Evolutionary conservation across 179 eudicot genomes (phyloP), one percentile per base, ranked within the genome.

Genomic region (Nepenthes alata): DNA sequence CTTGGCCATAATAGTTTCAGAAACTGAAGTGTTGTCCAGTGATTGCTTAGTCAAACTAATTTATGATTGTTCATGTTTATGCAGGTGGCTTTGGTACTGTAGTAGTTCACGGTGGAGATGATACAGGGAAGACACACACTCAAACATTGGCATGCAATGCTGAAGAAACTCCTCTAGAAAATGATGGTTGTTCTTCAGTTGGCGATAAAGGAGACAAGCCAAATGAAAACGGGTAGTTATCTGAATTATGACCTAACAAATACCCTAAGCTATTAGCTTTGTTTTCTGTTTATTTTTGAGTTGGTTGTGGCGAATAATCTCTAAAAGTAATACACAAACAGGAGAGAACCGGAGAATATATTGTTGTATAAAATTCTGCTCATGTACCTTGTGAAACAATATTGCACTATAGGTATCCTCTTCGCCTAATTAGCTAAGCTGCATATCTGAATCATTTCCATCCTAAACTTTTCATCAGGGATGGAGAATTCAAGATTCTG

Each of bases 51-150:
- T 14, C n/a, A 9, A 39, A 52, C 37, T 15, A 35, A 41, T 60
- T 35, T 34, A 47, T 55, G 59, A 35, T 62, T 60, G 67, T 47
- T 62, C 51, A 5, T 54, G 34, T 51, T 37, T 69, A 53, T 55
- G 61, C 84, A 94, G 99, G 85, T 77, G 85, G 85, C 64, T 94
- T 78, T 76, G 99, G 97, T 61, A 94, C 97, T 58, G 70, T 94
- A 44, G 75, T 94, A 56, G 85, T 94, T 64, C 96, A 77, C 68
- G 83, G 76, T 70, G 85, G 78, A 73, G 79, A 53, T 64, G 96
- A 80, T 12, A 57, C 59, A 36, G 79, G 75, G 60, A 72, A 77
- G 65, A 58, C 81, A 39, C 72, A 63, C 57, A 63, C 67, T 62
- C 74, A 69, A 63, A 57, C 59, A 57, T 60, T 69, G 10, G n/a